Percentiles rank a stretch among this genome's conserved stretches.
These are phyloP conservation scores for Populus pruinosa DNA, from an alignment of 345 rosid genomes.

Conservation along the genomic window DNA sequence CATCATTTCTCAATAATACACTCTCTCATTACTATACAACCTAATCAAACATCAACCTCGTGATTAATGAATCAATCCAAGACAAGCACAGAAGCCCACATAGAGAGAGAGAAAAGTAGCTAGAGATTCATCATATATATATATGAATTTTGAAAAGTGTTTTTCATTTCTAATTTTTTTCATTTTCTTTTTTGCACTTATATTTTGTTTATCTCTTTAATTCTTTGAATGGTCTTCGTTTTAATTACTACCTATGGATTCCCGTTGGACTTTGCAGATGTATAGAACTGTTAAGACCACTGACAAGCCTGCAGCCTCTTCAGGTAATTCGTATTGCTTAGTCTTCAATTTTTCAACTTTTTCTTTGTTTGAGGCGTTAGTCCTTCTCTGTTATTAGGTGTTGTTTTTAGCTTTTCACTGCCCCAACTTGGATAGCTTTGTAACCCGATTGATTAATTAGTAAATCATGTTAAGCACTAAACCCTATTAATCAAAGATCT, in stretches of 20 bases:
- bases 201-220: constrained; percentile 6
- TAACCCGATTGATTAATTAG: neutral
- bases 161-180: neutral
- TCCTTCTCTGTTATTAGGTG: neutral
- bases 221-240: neutral
- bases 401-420: neutral
- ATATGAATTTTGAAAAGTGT: neutral
- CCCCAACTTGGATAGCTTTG: constrained; percentile 5
- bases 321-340: constrained; percentile 54
- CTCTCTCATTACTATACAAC: constrained; percentile 36
- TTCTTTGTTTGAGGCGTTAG: neutral
- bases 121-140: neutral
- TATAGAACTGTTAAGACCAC: constrained; percentile 90
- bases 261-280: constrained; percentile 49
- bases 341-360: constrained; percentile 15
- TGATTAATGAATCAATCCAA: constrained; percentile 45
- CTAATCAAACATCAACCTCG: constrained; percentile 71
- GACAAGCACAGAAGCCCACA: constrained; percentile 28
- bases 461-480: neutral
- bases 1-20: constrained; percentile 79
- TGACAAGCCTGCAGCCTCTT: constrained; percentile 76
- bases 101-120: neutral
- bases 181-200: neutral
- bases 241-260: neutral
- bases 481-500: neutral